These are phyloP conservation scores for Erodium chrysanthum DNA, from an alignment of 441 rosid genomes.

Conservation along the genomic window DNA sequence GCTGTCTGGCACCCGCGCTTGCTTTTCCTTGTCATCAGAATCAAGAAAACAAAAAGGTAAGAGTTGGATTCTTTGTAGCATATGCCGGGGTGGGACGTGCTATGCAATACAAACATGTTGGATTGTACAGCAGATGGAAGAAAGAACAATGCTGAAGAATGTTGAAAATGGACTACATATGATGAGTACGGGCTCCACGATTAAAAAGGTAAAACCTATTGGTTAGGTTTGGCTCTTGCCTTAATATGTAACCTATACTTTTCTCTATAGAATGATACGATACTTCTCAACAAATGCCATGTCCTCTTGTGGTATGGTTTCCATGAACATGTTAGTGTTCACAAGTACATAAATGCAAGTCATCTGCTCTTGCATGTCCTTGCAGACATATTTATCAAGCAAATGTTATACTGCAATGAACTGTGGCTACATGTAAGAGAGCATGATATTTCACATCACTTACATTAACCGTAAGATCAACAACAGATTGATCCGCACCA, in stretches of 20 bases:
- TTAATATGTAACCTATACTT: neutral
- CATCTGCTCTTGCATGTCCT: neutral
- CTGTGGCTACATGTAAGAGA: neutral
- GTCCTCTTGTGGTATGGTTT: neutral
- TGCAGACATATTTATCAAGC: neutral
- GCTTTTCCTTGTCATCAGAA: neutral
- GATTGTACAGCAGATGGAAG: neutral
- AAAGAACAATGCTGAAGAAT: neutral
- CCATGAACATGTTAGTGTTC: neutral
- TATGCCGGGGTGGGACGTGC: neutral
- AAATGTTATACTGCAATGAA: neutral
- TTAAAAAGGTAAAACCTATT: neutral
- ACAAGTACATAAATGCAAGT: neutral
- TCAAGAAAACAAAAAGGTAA: neutral
- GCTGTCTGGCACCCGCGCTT: no score
- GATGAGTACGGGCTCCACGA: neutral
- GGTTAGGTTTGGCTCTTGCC: neutral
- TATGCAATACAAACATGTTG: neutral
- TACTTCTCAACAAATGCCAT: neutral
- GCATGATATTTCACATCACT: constrained; percentile 23
- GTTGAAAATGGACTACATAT: neutral
- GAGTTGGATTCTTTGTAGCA: neutral
- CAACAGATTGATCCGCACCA: constrained; percentile 12
- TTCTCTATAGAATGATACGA: neutral
- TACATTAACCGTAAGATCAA: constrained; percentile 30